These are phyloP conservation scores for Mycena pura DNA, from an alignment of 768 basidiomycete genomes.

Conservation along the genomic window DNA sequence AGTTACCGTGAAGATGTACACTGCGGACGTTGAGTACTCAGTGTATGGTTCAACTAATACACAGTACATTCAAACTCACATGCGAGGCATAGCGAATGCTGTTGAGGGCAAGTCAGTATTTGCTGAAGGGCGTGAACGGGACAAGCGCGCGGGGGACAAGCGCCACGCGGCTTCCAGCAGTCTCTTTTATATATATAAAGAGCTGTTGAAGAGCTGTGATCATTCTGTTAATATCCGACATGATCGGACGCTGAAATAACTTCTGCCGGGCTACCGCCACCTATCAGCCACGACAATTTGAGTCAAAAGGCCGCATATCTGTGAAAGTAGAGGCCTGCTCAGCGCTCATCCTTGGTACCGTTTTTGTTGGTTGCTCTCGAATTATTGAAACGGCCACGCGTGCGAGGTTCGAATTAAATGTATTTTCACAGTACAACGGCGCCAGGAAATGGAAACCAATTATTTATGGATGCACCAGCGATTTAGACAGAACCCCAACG, in stretches of 20 bases:
- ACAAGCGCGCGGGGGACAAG: background rate
- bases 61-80: conserved; percentile 4
- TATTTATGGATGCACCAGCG: no score
- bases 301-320: background rate
- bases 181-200: background rate
- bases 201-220: background rate
- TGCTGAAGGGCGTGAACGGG: background rate
- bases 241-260: background rate
- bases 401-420: background rate
- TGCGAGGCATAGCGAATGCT: conserved; percentile 5
- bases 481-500: no score
- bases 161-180: background rate
- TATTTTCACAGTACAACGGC: background rate
- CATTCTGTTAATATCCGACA: background rate
- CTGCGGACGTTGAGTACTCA: background rate
- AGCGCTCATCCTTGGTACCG: background rate
- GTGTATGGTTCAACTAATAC: background rate
- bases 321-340: background rate
- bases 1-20: background rate
- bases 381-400: background rate
- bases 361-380: background rate
- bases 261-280: background rate
- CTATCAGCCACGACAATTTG: background rate
- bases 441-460: background rate
- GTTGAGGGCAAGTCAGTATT: conserved; percentile 3